Evolutionary conservation across 306 rosid genomes (phyloP), one percentile per base, ranked within the genome.

Genomic region (Cicer bijugum): DNA sequence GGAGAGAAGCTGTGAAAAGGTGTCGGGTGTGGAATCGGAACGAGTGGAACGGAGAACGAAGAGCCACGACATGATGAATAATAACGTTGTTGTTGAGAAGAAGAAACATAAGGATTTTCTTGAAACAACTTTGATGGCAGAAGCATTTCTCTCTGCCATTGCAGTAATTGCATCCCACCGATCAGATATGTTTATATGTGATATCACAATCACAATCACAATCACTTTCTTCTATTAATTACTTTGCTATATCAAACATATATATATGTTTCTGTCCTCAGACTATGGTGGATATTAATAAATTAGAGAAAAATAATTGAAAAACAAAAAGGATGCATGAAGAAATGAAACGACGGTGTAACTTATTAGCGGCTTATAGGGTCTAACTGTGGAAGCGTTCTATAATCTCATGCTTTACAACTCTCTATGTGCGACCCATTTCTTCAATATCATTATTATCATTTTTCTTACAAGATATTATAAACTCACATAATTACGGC

Each of bases 11-110:
- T 80, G 74, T 3, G 91, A 80, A 48, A 63, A 58, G 11, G 53
- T 53, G 60, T 78, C 82, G 7, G 10, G 1, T 0, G 55, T 40
- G 2, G 59, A 77, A 20, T 87, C 80, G 1, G 90, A 77, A 9
- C 89, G 73, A 7, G 84, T 80, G 46, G 82, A 80, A 2, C 78
- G 77, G 4, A 89, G 81, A 79, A 91, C 87, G 5, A 86, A 88
- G 57, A 89, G 76, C 89, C 96, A 91, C 6, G 96, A 88, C 10
- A 83, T 72, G 50, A 86, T 12, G 66, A 89, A 91, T 46, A 91
- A 28, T 8, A 83, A 19, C 8, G 90, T 82, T 12, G 88, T 84
- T 17, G 76, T 6, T 14, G 80, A 8, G 53, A 91, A 89, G 66
- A 91, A 84, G 50, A 63, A 85, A 9, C 85, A 63, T 66, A 91